Percentiles rank a stretch among this genome's conserved stretches.
Conservation (phyloP, 208 protist genomes). For the Acanthamoeba quina region DNA sequence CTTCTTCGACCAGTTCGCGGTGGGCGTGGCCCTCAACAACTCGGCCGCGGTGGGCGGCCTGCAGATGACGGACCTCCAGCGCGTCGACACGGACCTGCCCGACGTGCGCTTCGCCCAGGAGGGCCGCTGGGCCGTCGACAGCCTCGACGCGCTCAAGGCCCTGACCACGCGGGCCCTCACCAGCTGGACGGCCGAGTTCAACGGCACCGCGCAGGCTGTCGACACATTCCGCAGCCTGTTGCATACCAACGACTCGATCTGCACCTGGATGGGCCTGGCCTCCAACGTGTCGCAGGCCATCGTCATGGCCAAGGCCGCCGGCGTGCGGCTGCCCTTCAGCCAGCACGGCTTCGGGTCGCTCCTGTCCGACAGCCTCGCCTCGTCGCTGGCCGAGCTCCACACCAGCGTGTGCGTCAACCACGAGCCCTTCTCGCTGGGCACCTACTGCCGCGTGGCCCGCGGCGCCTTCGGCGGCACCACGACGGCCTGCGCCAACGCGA, state of each 20-base stretch:
- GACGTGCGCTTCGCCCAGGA: background rate
- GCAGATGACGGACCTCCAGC: background rate
- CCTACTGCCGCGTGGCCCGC: background rate
- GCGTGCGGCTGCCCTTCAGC: background rate
- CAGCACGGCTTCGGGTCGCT: slow-evolving; percentile 32
- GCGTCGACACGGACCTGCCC: background rate
- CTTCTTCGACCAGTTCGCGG: slow-evolving; percentile 30
- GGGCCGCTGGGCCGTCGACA: background rate
- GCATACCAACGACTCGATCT: slow-evolving; percentile 39
- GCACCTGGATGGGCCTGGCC: slow-evolving; percentile 43
- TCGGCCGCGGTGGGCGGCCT: background rate
- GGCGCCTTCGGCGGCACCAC: slow-evolving; percentile 8
- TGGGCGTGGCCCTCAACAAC: background rate
- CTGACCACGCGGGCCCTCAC: background rate
- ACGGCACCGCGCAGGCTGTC: background rate
- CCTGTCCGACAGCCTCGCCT: background rate
- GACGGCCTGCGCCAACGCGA: slow-evolving; percentile 44
- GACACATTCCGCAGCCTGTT: slow-evolving; percentile 12
- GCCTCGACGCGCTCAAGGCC: background rate
- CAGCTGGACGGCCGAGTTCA: background rate
- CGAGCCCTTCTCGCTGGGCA: slow-evolving; percentile 34
- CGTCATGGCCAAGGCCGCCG: background rate
- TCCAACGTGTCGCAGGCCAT: background rate
- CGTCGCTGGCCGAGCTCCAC: background rate
- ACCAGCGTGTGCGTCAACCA: slow-evolving; percentile 13